Evolutionary conservation across 2,329 filamentous ascomycete genomes (phyloP).

Genomic region (Leptographium lundbergii): DNA sequence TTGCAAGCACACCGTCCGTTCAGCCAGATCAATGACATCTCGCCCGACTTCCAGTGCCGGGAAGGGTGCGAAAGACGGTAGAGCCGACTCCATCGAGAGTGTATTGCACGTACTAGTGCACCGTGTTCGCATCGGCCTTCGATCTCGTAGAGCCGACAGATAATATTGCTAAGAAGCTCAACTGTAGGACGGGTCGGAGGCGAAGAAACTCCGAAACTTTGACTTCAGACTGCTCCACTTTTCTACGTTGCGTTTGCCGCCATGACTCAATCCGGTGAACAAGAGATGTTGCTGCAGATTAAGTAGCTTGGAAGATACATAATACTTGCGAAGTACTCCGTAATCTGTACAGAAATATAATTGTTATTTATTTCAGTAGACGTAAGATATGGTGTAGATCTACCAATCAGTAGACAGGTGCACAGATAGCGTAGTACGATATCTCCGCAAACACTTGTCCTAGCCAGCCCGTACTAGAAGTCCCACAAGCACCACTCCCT

Average conservation of each 20-base stretch:
- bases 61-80: slow-evolving; percentile 68
- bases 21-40: slow-evolving; percentile 48
- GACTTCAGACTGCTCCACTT: background rate
- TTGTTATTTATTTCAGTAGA: background rate
- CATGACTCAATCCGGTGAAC: background rate
- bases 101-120: background rate
- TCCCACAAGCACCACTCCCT: slow-evolving; percentile 64
- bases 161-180: background rate
- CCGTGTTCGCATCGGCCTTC: background rate
- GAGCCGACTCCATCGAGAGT: slow-evolving; percentile 24
- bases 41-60: slow-evolving; percentile 52
- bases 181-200: background rate
- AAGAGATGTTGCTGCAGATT: background rate
- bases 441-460: background rate
- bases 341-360: no score
- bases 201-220: background rate
- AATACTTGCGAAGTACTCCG: background rate
- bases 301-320: no score
- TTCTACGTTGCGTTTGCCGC: background rate
- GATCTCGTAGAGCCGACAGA: background rate
- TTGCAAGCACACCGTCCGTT: slow-evolving; percentile 68
- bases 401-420: background rate
- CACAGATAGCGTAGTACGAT: background rate
- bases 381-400: background rate
- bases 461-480: slow-evolving; percentile 34